Base-by-base conservation (phyloP, 805 yeast genomes). In the Kluyveromyces nonfermentans region DNA sequence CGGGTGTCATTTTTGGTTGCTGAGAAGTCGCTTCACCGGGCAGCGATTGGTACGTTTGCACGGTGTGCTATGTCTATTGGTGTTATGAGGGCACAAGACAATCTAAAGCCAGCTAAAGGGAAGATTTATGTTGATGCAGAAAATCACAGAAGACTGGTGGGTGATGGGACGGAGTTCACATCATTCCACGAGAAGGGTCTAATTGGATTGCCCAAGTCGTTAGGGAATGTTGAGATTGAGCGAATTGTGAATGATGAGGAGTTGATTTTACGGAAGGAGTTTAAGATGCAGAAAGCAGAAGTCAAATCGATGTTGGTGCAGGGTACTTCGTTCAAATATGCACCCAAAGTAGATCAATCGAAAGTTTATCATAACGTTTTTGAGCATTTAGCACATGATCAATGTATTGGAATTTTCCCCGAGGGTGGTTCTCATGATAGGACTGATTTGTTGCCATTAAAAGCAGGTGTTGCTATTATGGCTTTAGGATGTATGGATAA, bases 371-470 rank as follows among this genome's bases (percentile, higher is more conserved):
- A 83, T 43, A 73, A 75, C 50, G 97, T 93, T 2, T 93, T 89
- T 61, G 77, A 81, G 40, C 96, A 87, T 61, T 71, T 93, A 49
- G 74, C 85, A 16, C 73, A 77, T 46, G 88, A 93, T 35, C 78
- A 85, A 45, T 85, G 94, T 49, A 66, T 93, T 31, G 97, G 97
- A 9, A 85, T 93, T 37, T 93, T 88, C 68, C 97, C 98, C 7
- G 98, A 93, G 69, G 98, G 98, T 46, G 98, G 98, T 1, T 87
- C 96, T 10, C 98, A 90, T 57, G 98, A 90, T 62, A 73, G 98
- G 52, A 80, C 97, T 0, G 94, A 87, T 50, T 65, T 90, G 52
- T 71, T 90, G 41, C 98, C 98, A 0, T 69, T 90, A 52, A 90
- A 93, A 60, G 96, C 97, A 1, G 98, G 98, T 49, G 97, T 93